Evolutionary conservation across 305 asterid species (phyloP).

Genomic region (Andrographis paniculata): DNA sequence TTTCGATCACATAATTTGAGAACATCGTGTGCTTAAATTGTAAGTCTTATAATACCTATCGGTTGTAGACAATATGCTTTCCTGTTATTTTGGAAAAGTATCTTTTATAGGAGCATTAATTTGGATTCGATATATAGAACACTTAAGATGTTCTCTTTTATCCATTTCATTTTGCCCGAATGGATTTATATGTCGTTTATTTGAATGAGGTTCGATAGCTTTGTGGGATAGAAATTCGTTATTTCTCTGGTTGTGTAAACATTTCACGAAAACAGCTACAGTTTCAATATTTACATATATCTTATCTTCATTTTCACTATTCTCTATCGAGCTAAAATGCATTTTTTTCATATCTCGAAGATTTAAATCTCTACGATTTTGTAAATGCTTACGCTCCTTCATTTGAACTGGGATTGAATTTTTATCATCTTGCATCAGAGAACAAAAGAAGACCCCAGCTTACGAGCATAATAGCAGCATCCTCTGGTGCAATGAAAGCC

Average conservation of each 20-base stretch:
- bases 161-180: too few species aligned
- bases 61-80: neutral
- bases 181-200: too few species aligned
- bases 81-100: neutral
- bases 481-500: conserved; percentile 91
- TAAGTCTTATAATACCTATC: neutral
- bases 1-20: too few species aligned
- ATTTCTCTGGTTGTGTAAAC: too few species aligned
- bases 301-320: too few species aligned
- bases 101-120: neutral
- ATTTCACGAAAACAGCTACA: too few species aligned
- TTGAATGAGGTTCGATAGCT: too few species aligned
- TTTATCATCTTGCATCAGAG: conserved; percentile 41
- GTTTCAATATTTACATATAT: too few species aligned
- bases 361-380: neutral
- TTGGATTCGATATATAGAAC: neutral
- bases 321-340: too few species aligned
- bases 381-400: neutral
- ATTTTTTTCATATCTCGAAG: neutral
- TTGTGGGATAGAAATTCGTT: too few species aligned
- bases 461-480: conserved; percentile 68
- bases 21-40: too few species aligned
- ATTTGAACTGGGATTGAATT: conserved; percentile 7
- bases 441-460: conserved; percentile 71
- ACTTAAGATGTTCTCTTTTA: too few species aligned